These are phyloP conservation scores for Trichoderma polysporum DNA, from an alignment of 2,329 filamentous ascomycete genomes.

Conservation along the genomic window DNA sequence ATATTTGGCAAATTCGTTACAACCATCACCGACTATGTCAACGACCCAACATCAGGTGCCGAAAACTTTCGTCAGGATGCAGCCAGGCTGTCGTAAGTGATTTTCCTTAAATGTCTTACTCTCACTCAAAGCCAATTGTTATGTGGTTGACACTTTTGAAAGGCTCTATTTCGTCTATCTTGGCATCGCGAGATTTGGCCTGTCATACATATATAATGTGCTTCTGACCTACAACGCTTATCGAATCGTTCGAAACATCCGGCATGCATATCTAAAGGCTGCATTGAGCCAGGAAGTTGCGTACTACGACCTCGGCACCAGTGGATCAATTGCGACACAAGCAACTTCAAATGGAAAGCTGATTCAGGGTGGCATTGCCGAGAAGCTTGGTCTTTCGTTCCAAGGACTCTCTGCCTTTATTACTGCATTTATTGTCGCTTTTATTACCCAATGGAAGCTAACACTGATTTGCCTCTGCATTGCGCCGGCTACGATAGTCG, in stretches of 20 bases:
- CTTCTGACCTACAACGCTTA: constrained; percentile 51
- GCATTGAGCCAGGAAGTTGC: constrained; percentile 52
- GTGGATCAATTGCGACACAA: constrained; percentile 44
- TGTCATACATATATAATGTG: constrained; percentile 48
- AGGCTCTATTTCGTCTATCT: constrained; percentile 60
- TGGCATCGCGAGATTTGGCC: constrained; percentile 52
- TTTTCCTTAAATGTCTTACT: not conserved
- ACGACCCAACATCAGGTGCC: constrained; percentile 26
- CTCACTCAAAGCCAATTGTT: not conserved
- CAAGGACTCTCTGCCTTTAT: constrained; percentile 41
- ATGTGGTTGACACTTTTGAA: constrained; percentile 42
- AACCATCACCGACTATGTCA: constrained; percentile 35
- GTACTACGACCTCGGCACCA: constrained; percentile 46
- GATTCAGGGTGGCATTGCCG: constrained; percentile 42
- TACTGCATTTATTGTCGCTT: constrained; percentile 41
- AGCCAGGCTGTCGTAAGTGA: constrained; percentile 34
- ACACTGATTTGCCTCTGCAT: constrained; percentile 41
- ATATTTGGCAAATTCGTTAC: constrained; percentile 42
- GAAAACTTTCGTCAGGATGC: constrained; percentile 33
- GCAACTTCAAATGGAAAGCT: constrained; percentile 47
- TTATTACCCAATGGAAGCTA: constrained; percentile 45
- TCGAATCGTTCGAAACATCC: constrained; percentile 48
- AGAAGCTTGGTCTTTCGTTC: constrained; percentile 42
- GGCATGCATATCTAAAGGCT: constrained; percentile 50
- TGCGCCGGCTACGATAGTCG: constrained; percentile 29